Percentiles rank a stretch among this genome's conserved stretches.
These are phyloP conservation scores for Pyrenula aspistea DNA, from an alignment of 495 filamentous ascomycete species.

Conservation along the genomic window DNA sequence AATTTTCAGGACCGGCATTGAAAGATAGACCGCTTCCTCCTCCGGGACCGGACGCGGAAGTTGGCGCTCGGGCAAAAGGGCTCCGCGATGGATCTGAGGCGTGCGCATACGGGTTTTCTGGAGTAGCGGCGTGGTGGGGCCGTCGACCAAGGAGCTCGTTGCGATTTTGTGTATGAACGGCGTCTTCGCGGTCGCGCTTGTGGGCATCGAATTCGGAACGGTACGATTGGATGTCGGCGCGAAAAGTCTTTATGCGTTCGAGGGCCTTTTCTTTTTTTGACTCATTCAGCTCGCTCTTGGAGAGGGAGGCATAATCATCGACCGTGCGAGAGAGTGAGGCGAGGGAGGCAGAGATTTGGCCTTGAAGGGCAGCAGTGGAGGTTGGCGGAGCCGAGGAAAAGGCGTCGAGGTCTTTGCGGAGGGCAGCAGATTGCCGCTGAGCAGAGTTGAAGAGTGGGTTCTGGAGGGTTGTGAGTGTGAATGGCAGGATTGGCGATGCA, in stretches of 20 bases:
- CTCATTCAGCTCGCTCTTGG: slow-evolving; percentile 75
- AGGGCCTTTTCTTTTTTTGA: slow-evolving; percentile 84
- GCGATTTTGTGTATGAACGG: slow-evolving; percentile 56
- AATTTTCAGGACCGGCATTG: slow-evolving; percentile 43
- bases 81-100: slow-evolving; percentile 30
- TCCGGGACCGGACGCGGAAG: slow-evolving; percentile 15
- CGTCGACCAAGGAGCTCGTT: slow-evolving; percentile 83
- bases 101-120: slow-evolving; percentile 89
- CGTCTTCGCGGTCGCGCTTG: slow-evolving; percentile 63
- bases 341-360: slow-evolving; percentile 76
- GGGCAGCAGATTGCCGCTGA: slow-evolving; percentile 78
- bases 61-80: slow-evolving; percentile 21
- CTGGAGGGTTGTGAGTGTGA: slow-evolving; percentile 34
- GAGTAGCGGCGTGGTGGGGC: slow-evolving; percentile 74
- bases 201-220: slow-evolving; percentile 63
- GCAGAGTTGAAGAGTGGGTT: slow-evolving; percentile 95
- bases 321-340: slow-evolving; percentile 83
- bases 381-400: slow-evolving; percentile 52
- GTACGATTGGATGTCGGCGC: slow-evolving; percentile 67
- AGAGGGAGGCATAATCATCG: slow-evolving; percentile 80
- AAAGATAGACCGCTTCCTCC: slow-evolving; percentile 24
- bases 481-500: too few species aligned
- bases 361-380: slow-evolving; percentile 54
- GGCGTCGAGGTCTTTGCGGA: slow-evolving; percentile 70
- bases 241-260: slow-evolving; percentile 77